These are phyloP conservation scores for Cystobasidium onofrii DNA, from an alignment of 768 basidiomycete species.

Conservation along the genomic window DNA sequence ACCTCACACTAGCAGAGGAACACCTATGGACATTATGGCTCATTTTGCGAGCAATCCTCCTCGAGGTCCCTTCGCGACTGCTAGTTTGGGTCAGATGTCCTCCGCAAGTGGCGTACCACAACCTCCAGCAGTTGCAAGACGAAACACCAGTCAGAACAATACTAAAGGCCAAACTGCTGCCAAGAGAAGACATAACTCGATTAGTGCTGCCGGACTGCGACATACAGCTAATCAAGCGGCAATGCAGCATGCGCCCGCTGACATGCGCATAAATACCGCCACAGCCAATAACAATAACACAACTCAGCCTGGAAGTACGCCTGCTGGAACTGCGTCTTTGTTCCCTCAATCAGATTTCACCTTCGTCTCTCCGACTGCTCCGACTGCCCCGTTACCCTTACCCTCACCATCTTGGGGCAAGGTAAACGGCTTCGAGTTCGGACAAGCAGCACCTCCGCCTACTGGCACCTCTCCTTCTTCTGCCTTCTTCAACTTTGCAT, in stretches of 20 bases:
- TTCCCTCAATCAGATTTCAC: constrained; percentile 19
- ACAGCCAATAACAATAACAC: not conserved
- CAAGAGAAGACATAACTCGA: constrained; percentile 20
- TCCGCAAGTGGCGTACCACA: not conserved
- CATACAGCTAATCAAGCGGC: not conserved
- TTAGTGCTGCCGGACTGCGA: constrained; percentile 9
- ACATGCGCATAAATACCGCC: not conserved
- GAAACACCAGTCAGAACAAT: not conserved
- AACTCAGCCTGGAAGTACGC: not conserved
- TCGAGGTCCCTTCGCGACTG: not conserved
- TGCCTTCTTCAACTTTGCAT: constrained; percentile 2
- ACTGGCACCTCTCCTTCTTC: constrained; percentile 9
- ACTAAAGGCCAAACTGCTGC: not conserved
- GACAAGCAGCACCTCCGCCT: not conserved
- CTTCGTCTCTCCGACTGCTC: constrained; percentile 18
- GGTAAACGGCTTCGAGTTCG: constrained; percentile 1
- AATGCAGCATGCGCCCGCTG: not conserved
- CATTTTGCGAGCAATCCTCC: not conserved
- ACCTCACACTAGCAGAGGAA: not conserved
- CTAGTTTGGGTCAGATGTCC: not conserved
- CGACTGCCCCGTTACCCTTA: not conserved
- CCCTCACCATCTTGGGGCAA: constrained; percentile 9
- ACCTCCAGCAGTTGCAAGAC: not conserved
- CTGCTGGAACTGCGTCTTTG: not conserved
- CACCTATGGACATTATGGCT: not conserved